Conservation (phyloP, 1,284 basidiomycete species). For the Sanguinoderma infundibulare region DNA sequence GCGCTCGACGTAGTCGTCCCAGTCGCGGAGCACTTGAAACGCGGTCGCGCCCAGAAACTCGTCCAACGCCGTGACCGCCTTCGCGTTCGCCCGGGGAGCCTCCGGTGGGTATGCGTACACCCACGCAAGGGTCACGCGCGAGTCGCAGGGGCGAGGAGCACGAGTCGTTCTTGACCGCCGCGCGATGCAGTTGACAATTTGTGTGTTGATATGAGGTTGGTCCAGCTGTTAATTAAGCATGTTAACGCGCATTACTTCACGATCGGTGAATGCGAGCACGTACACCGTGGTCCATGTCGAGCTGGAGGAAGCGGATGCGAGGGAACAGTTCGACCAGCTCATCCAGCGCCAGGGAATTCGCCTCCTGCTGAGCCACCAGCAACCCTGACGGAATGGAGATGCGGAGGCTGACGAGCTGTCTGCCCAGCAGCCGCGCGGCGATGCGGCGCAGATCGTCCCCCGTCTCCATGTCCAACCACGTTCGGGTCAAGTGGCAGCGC, state of each 20-base stretch:
- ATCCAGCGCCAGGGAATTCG: neutral
- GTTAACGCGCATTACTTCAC: neutral
- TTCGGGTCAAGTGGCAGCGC: neutral
- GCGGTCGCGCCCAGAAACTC: neutral
- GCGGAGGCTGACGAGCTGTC: slow-evolving; percentile 8
- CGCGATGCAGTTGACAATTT: neutral
- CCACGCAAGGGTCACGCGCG: slow-evolving; percentile 4
- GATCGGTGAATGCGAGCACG: too few species aligned
- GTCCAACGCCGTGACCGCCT: neutral
- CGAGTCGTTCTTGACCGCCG: too few species aligned
- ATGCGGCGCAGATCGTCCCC: neutral
- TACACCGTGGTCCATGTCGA: slow-evolving; percentile 9
- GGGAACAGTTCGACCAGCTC: slow-evolving; percentile 3
- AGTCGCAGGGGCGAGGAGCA: neutral
- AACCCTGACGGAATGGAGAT: neutral
- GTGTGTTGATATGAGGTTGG: neutral
- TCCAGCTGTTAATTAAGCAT: neutral
- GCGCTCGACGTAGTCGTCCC: slow-evolving; percentile 2
- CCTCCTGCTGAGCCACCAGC: too few species aligned
- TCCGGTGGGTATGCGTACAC: neutral
- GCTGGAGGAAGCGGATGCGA: slow-evolving; percentile 5
- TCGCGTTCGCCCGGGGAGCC: neutral
- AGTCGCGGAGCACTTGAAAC: slow-evolving; percentile 1
- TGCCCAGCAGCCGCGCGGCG: neutral
- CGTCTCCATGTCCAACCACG: neutral